Conservation (phyloP, 768 basidiomycete species). For the Boletus vermiculosoides region DNA sequence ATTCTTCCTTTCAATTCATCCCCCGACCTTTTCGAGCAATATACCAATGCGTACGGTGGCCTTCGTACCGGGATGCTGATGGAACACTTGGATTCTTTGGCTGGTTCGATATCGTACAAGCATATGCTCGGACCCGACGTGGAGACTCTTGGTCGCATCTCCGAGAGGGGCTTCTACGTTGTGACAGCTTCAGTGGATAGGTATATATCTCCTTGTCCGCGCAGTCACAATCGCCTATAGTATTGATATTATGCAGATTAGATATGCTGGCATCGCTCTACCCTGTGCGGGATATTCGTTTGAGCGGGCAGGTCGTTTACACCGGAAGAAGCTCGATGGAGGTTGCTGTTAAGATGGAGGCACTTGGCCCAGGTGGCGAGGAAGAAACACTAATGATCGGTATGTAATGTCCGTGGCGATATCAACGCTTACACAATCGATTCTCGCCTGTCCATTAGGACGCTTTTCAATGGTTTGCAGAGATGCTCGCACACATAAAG, state of each 20-base stretch:
- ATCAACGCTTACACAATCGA: neutral
- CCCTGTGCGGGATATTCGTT: slow-evolving; percentile 62
- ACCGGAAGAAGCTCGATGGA: slow-evolving; percentile 79
- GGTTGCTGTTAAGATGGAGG: slow-evolving; percentile 84
- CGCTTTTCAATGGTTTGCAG: slow-evolving; percentile 91
- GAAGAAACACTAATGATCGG: slow-evolving; percentile 66
- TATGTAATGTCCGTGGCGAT: slow-evolving; percentile 26
- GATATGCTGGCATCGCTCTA: slow-evolving; percentile 64
- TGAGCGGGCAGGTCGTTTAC: slow-evolving; percentile 81
- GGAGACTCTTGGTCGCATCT: slow-evolving; percentile 51
- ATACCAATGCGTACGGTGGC: slow-evolving; percentile 69
- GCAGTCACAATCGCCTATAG: neutral
- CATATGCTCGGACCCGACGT: slow-evolving; percentile 70
- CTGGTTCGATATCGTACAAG: slow-evolving; percentile 81
- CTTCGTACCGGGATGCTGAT: slow-evolving; percentile 71
- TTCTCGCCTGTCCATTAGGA: slow-evolving; percentile 42
- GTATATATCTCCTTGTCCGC: slow-evolving; percentile 27
- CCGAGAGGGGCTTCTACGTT: slow-evolving; percentile 72
- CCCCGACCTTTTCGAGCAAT: slow-evolving; percentile 59
- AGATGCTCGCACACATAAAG: slow-evolving; percentile 62
- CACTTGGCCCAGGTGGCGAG: slow-evolving; percentile 40
- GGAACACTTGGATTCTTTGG: slow-evolving; percentile 83
- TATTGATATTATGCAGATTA: slow-evolving; percentile 39
- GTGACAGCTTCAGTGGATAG: slow-evolving; percentile 84
- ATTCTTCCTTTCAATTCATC: slow-evolving; percentile 62